Evolutionary conservation across 495 filamentous ascomycete genomes (phyloP).

Genomic region (Apiosordaria backusii): DNA sequence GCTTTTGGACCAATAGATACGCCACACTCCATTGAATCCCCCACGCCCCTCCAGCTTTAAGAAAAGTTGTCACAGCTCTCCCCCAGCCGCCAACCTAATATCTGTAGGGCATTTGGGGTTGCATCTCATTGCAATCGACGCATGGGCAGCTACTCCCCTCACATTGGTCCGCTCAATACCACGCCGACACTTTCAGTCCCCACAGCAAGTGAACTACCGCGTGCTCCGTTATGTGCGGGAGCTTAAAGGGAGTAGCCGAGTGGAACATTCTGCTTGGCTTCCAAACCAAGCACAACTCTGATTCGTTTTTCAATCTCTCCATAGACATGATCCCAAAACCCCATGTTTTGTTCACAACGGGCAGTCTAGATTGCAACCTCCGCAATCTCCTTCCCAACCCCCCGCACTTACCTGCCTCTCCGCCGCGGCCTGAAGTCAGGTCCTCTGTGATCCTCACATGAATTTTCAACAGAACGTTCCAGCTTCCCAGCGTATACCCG

Average conservation of each 20-base stretch:
- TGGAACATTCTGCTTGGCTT: background rate
- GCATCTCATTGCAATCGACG: background rate
- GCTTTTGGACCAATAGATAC: background rate
- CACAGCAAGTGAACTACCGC: too few relatives aligned
- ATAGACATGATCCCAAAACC: background rate
- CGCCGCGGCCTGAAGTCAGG: too few relatives aligned
- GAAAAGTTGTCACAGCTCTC: too few relatives aligned
- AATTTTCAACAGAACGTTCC: too few relatives aligned
- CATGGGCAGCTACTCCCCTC: background rate
- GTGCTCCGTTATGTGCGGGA: background rate
- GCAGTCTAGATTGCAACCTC: too few relatives aligned
- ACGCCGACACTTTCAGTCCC: background rate
- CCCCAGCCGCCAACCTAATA: background rate
- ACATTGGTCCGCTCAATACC: background rate
- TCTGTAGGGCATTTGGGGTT: background rate
- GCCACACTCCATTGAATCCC: background rate
- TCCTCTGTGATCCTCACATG: too few relatives aligned
- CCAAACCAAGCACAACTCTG: too few relatives aligned
- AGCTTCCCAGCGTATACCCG: too few relatives aligned
- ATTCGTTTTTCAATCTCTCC: background rate
- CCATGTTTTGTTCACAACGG: background rate
- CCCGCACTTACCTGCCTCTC: too few relatives aligned
- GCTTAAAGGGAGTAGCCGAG: background rate
- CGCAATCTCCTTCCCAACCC: too few relatives aligned
- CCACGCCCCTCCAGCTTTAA: background rate